Evolutionary conservation across 2,329 filamentous ascomycete species (phyloP), one percentile per base, ranked within the genome.

Genomic region (Penicillium occitanis): DNA sequence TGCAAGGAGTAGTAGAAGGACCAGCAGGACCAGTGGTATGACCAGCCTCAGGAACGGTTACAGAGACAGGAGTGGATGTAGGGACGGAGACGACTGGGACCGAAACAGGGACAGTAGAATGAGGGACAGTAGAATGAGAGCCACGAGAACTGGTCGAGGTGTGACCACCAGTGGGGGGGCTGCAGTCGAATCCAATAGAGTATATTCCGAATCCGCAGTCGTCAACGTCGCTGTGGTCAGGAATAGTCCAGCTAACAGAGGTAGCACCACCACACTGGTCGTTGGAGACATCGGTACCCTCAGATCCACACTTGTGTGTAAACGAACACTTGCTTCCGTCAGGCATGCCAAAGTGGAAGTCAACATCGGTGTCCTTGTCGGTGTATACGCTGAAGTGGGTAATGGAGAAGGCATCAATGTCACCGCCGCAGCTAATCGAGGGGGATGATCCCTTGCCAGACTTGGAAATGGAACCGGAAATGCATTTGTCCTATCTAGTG

Each of bases 211-310:
- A 85, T 72, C 85, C 84, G 83, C 91, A 95, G 72, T 84, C 79
- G 76, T 87, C 84, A 67, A 82, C 76, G 74, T 85, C 83, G 69
- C 76, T 79, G 63, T 84, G 77, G 69, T 86, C 81, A 75, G 89
- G 87, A 66, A 86, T 79, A 69, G 84, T 81, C 76, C 97, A 88
- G 64, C 86, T 88, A 68, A 97, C 92, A 66, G 87, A 88, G 76
- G 86, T 92, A 70, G 94, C 93, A 79, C 93, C 93, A 86, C 93
- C 94, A 77, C 94, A 98, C 85, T 97, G 92, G 68, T 83, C 87
- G 86, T 97, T 97, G 80, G 87, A 81, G 73, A 97, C 84, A 57
- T 85, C 86, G 66, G 87, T 89, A 73, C 91, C 91, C 17, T 84
- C 81, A 64, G 84, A 82, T 69, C 84, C 86, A 86, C 92, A 96